Percentiles rank a stretch among this genome's conserved stretches.
These are phyloP conservation scores for Coemansia sp. DNA, from an alignment of 192 early-diverging fungal species.

Conservation along the genomic window DNA sequence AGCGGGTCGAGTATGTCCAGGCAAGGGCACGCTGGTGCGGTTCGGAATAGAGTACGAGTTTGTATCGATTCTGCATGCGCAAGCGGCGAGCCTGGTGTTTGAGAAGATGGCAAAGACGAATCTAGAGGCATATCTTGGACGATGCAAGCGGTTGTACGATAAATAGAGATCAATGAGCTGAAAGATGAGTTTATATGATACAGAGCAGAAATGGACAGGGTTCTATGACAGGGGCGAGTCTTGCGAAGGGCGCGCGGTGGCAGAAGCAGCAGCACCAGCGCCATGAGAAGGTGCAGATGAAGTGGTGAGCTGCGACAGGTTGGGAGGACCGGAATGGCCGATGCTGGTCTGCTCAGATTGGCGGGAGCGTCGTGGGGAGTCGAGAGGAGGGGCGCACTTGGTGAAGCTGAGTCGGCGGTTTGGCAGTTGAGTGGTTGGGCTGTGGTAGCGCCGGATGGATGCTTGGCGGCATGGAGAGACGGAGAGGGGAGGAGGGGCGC, in stretches of 20 bases:
- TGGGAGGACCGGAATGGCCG: conserved; percentile 4
- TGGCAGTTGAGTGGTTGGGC: not conserved
- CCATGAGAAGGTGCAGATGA: conserved; percentile 1
- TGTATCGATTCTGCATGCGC: conserved; percentile 74
- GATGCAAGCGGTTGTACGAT: conserved; percentile 36
- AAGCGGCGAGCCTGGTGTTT: conserved; percentile 77
- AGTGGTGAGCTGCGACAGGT: conserved; percentile 22
- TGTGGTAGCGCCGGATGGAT: conserved; percentile 5
- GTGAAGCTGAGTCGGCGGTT: conserved; percentile 35
- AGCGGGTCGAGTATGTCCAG: not conserved
- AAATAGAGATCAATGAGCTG: not conserved
- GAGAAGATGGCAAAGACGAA: conserved; percentile 65
- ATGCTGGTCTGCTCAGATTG: not conserved
- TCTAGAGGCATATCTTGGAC: conserved; percentile 35
- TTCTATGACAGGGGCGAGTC: not conserved
- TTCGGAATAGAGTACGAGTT: conserved; percentile 85
- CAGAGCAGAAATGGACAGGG: not conserved
- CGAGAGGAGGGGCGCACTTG: conserved; percentile 5
- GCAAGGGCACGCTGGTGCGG: conserved; percentile 53
- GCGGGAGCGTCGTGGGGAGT: conserved; percentile 5
- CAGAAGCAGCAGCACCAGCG: not conserved
- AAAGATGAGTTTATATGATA: not conserved
- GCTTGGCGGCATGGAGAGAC: conserved; percentile 11
- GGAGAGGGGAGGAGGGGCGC: conserved; percentile 18
- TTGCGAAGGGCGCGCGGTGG: not conserved